phyloP scores from a whole-genome alignment of 2,329 filamentous ascomycete species.

The Aspergillus sp. region DNA sequence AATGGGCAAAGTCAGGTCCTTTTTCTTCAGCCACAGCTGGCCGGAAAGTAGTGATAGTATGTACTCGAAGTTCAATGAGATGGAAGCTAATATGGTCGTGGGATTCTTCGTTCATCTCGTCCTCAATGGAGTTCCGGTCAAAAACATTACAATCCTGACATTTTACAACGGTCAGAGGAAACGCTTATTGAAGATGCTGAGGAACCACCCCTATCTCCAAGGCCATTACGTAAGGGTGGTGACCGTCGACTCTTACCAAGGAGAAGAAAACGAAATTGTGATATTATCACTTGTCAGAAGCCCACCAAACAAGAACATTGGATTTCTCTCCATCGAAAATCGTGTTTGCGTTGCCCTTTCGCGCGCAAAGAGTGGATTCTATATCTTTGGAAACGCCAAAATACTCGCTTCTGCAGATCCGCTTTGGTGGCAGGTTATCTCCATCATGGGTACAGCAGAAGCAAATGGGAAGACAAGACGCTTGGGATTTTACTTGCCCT shows the following conservation, averaged over 20 bases:
- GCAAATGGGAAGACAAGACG: slow-evolving; percentile 22
- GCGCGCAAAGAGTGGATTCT: slow-evolving; percentile 73
- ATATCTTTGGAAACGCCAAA: slow-evolving; percentile 73
- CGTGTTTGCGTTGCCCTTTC: slow-evolving; percentile 60
- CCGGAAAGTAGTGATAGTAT: slow-evolving; percentile 60
- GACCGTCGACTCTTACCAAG: slow-evolving; percentile 86
- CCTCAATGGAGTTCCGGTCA: slow-evolving; percentile 56
- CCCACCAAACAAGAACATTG: slow-evolving; percentile 54
- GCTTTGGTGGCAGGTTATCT: slow-evolving; percentile 50
- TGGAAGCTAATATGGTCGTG: slow-evolving; percentile 73
- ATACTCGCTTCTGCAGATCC: slow-evolving; percentile 44
- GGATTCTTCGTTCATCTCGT: slow-evolving; percentile 68
- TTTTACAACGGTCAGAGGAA: slow-evolving; percentile 85
- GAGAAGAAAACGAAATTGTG: slow-evolving; percentile 83
- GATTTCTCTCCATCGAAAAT: slow-evolving; percentile 67
- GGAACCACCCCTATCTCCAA: slow-evolving; percentile 40
- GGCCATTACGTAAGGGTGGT: slow-evolving; percentile 56
- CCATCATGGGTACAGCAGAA: slow-evolving; percentile 32
- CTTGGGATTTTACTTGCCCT: slow-evolving; percentile 52
- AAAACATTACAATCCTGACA: slow-evolving; percentile 72
- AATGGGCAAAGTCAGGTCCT: slow-evolving; percentile 58
- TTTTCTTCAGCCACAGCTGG: slow-evolving; percentile 63
- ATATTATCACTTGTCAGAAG: slow-evolving; percentile 77
- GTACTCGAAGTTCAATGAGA: slow-evolving; percentile 62
- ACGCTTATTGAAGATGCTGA: slow-evolving; percentile 49